These are phyloP conservation scores for Starmerella scarabaei DNA, from an alignment of 805 yeast genomes.

Conservation along the genomic window DNA sequence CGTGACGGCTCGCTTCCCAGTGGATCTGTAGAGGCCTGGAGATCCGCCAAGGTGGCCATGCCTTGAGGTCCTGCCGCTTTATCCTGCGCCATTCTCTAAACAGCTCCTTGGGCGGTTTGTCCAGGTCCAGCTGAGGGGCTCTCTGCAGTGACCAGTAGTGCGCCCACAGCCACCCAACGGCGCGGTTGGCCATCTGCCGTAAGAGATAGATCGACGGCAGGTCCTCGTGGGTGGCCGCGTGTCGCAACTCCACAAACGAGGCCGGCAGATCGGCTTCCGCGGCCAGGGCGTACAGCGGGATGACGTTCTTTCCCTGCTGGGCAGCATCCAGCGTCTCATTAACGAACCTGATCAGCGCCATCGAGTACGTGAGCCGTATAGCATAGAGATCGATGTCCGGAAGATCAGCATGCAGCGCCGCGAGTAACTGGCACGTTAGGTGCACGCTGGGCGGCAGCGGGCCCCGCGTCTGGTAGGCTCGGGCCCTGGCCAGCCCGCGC, in stretches of 20 bases:
- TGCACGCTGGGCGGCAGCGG: conserved; percentile 22
- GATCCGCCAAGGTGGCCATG: conserved; percentile 7
- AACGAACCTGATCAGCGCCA: conserved; percentile 65
- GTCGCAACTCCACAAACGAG: conserved; percentile 79
- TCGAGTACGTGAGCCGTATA: conserved; percentile 20
- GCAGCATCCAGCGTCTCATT: conserved; percentile 81
- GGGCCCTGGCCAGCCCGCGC: conserved; percentile 17
- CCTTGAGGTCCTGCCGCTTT: conserved; percentile 36
- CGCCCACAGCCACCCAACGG: conserved; percentile 60
- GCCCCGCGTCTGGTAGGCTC: conserved; percentile 22
- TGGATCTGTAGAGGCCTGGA: conserved; percentile 1
- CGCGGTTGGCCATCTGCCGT: conserved; percentile 45
- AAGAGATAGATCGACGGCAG: conserved; percentile 60
- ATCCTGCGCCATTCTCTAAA: conserved; percentile 37
- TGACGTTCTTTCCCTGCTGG: conserved; percentile 66
- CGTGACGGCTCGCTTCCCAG: not conserved
- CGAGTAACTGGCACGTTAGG: conserved; percentile 19
- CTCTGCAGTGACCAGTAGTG: conserved; percentile 51
- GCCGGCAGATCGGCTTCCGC: conserved; percentile 54
- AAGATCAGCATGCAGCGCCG: conserved; percentile 19
- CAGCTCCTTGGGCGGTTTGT: conserved; percentile 21
- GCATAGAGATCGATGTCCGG: conserved; percentile 20
- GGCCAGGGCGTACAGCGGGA: conserved; percentile 68
- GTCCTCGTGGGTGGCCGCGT: conserved; percentile 79
- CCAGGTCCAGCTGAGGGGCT: conserved; percentile 3